Evolutionary conservation across 2,329 filamentous ascomycete species (phyloP), one percentile per base, ranked within the genome.

Genomic region (Grosmannia huntii): DNA sequence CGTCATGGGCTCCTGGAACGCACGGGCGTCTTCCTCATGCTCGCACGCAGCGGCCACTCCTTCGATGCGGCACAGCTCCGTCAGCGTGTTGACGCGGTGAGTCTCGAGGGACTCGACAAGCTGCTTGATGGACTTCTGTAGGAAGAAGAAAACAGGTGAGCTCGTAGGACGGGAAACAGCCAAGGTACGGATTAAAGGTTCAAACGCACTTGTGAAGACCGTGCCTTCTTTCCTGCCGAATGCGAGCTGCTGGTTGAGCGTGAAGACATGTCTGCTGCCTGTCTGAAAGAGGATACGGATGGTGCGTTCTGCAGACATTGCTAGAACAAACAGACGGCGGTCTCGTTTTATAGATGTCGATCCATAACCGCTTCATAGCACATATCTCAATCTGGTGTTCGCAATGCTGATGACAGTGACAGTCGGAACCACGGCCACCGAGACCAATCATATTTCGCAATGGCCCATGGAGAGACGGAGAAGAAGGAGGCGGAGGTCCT

Each of bases 51-150:
- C 80, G 27, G 86, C 84, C 4, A 81, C 75, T 58, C 81, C 80
- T 68, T 90, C 87, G 64, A 89, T 83, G 19, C 85, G 83, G 63
- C 86, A 83, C 31, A 90, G 79, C 62, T 87, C 85, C 0, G 82
- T 84, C 23, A 90, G 75, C 0, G 86, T 89, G 67, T 89, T 90
- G 68, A 89, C 75, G n/a, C 81, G 80, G 65, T 87, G 85, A 0
- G 80, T 82, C 50, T 74, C 74, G 25, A 90, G 76, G 0, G 83
- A 82, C 27, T 82, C 74, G 62, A 89, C 81, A 61, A 87, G 76
- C 61, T 83, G 78, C 49, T 69, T 69, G 51, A 70, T 63, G 0
- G 73, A 72, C 19, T 67, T 66, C 69, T 73, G 57, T 38, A 5
- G 9, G 19, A 19, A 10, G 41, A 19, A 19, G 9, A 21, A 25